Percentiles rank a stretch among this genome's conserved stretches.
Evolutionary conservation across 108 stramenopile species (phyloP).

Genomic region (Cyclotella choctawhatcheeana): DNA sequence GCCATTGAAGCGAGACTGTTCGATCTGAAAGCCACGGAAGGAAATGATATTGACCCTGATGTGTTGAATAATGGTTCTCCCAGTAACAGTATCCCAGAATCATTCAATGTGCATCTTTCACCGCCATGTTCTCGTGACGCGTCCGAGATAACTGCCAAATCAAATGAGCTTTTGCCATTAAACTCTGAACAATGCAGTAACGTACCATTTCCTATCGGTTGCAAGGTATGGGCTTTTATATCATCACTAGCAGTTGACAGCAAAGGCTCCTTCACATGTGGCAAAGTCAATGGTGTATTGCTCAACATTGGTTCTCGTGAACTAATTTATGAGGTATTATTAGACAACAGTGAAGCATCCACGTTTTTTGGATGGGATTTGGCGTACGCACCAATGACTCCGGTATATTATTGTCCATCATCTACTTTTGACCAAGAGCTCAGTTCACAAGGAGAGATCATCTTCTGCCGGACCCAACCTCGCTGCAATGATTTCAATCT

Average conservation of each 20-base stretch:
- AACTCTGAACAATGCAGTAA: no score
- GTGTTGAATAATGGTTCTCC: no score
- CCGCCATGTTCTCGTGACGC: no score
- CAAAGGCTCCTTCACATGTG: background rate
- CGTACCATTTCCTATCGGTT: background rate
- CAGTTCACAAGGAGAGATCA: background rate
- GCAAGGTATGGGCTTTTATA: background rate
- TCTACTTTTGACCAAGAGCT: background rate
- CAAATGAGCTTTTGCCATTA: no score
- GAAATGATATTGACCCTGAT: no score
- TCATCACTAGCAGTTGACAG: background rate
- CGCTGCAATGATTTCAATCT: background rate
- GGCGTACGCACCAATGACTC: background rate
- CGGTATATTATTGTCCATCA: background rate
- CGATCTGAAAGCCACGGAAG: no score
- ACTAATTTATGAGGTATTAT: background rate
- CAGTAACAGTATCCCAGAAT: no score
- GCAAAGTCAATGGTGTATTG: background rate
- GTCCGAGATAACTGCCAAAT: no score
- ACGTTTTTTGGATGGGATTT: background rate
- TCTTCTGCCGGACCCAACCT: background rate
- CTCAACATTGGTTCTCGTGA: background rate
- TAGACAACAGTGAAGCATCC: background rate
- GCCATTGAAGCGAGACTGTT: no score
- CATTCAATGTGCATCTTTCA: no score